phyloP scores from a whole-genome alignment of 2,329 filamentous ascomycete species.

The Epichloe elymi region DNA sequence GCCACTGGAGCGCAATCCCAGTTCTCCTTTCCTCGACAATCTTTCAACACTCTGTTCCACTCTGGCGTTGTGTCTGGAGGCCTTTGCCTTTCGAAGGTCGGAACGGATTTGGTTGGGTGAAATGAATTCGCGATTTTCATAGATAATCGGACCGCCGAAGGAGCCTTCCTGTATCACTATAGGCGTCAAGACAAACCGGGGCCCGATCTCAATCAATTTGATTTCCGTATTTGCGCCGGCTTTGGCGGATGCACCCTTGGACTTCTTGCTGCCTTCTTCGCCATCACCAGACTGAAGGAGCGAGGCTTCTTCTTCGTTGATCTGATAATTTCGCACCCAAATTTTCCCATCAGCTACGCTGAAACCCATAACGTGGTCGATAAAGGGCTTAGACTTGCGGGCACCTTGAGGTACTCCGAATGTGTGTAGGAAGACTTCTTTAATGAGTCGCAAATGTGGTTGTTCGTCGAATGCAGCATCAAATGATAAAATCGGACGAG shows the following conservation, averaged over 20 bases:
- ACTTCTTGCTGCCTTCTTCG: conserved; percentile 29
- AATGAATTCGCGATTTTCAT: conserved; percentile 95
- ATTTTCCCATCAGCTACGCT: conserved; percentile 86
- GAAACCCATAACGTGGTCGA: conserved; percentile 91
- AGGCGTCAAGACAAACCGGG: conserved; percentile 81
- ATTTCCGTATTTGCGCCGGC: conserved; percentile 56
- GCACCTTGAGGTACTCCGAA: conserved; percentile 87
- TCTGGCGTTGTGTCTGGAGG: conserved; percentile 62
- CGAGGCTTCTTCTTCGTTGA: conserved; percentile 65
- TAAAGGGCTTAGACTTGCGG: conserved; percentile 84
- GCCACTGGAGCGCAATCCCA: conserved; percentile 60
- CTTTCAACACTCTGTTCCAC: conserved; percentile 62
- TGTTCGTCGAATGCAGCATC: conserved; percentile 74
- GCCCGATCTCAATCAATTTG: conserved; percentile 82
- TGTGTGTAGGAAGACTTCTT: conserved; percentile 78
- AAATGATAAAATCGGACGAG: conserved; percentile 81
- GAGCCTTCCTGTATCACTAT: conserved; percentile 92
- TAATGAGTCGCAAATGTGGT: conserved; percentile 69
- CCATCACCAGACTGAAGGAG: conserved; percentile 28
- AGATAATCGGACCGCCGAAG: conserved; percentile 92
- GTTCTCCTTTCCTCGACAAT: conserved; percentile 57
- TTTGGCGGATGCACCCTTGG: conserved; percentile 20
- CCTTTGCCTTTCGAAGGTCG: conserved; percentile 65
- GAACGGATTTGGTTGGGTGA: conserved; percentile 87
- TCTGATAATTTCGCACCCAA: conserved; percentile 92